A percentile compares a stretch with the other conserved stretches of the same genome.
These are phyloP conservation scores for Irpex rosettiformis DNA, from an alignment of 1,284 basidiomycete species.

Conservation along the genomic window DNA sequence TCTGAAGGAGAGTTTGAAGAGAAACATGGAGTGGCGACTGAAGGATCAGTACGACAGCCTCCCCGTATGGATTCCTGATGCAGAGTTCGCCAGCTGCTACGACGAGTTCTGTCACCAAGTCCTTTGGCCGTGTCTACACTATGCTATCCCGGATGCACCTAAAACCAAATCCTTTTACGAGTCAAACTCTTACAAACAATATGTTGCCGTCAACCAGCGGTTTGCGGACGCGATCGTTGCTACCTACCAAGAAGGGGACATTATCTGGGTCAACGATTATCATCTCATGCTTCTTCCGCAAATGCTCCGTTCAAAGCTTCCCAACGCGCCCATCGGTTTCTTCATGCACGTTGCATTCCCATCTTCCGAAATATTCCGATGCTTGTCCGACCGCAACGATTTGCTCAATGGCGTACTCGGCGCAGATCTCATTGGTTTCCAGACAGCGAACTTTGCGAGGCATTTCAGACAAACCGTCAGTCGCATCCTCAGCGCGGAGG, in stretches of 20 bases:
- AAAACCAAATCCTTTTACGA: constrained; percentile 83
- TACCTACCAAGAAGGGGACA: constrained; percentile 77
- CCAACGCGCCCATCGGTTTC: constrained; percentile 77
- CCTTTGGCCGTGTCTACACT: constrained; percentile 86
- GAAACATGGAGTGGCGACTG: constrained; percentile 61
- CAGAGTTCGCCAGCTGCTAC: constrained; percentile 75
- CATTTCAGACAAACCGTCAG: constrained; percentile 84
- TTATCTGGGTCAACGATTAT: constrained; percentile 85
- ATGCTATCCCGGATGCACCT: constrained; percentile 81
- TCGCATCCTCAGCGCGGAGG: constrained; percentile 78
- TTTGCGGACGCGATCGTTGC: constrained; percentile 79
- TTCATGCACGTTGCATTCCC: constrained; percentile 91
- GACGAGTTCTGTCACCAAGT: constrained; percentile 89
- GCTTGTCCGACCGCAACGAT: constrained; percentile 65
- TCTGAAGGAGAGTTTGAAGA: constrained; percentile 53
- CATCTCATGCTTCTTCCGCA: constrained; percentile 83
- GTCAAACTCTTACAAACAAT: constrained; percentile 73
- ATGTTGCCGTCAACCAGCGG: constrained; percentile 78
- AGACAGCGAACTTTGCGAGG: constrained; percentile 78
- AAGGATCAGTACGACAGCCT: constrained; percentile 51
- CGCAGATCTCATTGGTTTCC: constrained; percentile 75
- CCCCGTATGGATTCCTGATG: constrained; percentile 81
- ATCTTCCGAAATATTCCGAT: constrained; percentile 84
- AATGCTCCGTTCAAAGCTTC: constrained; percentile 62
- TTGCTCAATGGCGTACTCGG: constrained; percentile 76